Base-by-base conservation (phyloP, 208 protist genomes). In the Acanthamoeba culbertsoni region DNA sequence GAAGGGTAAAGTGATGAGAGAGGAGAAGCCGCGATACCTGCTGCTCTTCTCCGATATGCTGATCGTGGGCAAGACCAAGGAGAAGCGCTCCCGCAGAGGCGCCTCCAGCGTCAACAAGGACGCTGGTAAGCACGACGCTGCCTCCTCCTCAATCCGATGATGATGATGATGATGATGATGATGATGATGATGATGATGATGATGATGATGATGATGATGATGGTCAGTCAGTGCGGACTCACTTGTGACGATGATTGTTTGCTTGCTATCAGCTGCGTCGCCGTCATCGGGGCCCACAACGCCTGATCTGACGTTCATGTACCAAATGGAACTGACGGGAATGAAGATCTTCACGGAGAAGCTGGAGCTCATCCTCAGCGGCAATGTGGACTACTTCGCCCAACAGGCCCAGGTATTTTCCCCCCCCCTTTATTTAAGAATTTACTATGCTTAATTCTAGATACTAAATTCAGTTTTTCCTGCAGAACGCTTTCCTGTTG, bases 281-380 rank as follows among this genome's bases (percentile, higher is more conserved):
- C 68, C 42, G 10, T 6, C 26, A 4, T 33, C 35, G 20, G 40
- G n/a, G 68, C 35, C 35, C 4, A 8, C 37, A 42, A 79, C 68
- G 40, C 68, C 68, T 16, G 68, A 79, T 37, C 31, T 79, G 68
- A 43, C 18, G 68, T 45, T 79, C 68, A 45, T 79, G 68, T 79
- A 79, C 68, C 68, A 79, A 28, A 43, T 79, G 37, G 68, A 79
- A 20, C 42, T 79, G 20, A 20, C 14, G 68, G 68, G 68, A 33
- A 79, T 79, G 68, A 79, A 79, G 42, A 4, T 79, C 68, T 79
- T 79, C 68, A 79, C 68, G 40, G 68, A 79, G 37, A 79, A 79
- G 42, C 68, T 79, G 12, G 68, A 79, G 68, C 68, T 79, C 68
- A 79, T 79, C 42, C 68, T 79, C 68, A 79, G 48, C 68, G 48